Evolutionary conservation across 2,329 filamentous ascomycete species (phyloP).

Genomic region (Nemania sp.): DNA sequence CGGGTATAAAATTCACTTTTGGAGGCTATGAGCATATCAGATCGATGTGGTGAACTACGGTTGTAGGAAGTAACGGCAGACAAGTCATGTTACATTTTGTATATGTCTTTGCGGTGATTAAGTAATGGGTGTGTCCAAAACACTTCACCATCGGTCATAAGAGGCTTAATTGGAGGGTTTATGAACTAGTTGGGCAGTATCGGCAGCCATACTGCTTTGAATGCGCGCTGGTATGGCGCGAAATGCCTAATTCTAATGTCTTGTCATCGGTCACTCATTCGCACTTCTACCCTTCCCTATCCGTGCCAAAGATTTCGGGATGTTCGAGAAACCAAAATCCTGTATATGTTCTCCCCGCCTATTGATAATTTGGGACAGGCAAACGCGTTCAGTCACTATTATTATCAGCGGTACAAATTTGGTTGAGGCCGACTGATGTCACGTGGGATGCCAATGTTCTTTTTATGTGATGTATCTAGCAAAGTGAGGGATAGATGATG

Average conservation of each 20-base stretch:
- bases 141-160: background rate
- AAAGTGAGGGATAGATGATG: background rate
- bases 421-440: background rate
- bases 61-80: background rate
- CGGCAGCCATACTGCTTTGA: background rate
- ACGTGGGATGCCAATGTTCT: background rate
- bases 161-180: background rate
- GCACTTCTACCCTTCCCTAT: background rate
- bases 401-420: background rate
- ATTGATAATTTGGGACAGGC: background rate
- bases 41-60: too few species aligned
- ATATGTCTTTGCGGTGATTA: background rate
- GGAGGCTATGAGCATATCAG: background rate
- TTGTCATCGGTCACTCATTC: background rate
- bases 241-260: slow-evolving; percentile 4
- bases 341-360: background rate
- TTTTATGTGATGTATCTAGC: background rate
- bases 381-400: too few species aligned
- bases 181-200: slow-evolving; percentile 6
- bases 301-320: background rate
- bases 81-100: background rate
- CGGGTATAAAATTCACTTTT: background rate
- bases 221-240: background rate
- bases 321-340: background rate
- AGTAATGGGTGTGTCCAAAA: background rate